These are phyloP conservation scores for Madurella mycetomatis DNA, from an alignment of 2,329 filamentous ascomycete genomes.

Conservation along the genomic window DNA sequence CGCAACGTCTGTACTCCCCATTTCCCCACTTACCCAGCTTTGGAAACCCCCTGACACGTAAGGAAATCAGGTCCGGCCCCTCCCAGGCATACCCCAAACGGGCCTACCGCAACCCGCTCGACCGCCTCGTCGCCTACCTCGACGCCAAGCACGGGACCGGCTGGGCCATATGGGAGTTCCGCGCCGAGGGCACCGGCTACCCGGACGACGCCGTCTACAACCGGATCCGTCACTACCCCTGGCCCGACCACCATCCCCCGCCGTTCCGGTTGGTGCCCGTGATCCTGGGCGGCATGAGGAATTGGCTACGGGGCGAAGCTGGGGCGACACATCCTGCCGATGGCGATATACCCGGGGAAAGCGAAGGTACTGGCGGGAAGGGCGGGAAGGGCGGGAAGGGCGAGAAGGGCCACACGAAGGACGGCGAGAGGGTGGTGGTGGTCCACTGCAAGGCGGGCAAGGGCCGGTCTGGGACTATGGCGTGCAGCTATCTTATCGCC, in stretches of 20 bases:
- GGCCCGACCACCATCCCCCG: constrained; percentile 95
- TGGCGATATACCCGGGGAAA: constrained; percentile 45
- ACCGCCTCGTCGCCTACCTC: constrained; percentile 81
- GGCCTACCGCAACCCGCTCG: constrained; percentile 89
- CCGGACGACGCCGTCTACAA: constrained; percentile 84
- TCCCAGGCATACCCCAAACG: constrained; percentile 84
- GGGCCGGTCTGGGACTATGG: constrained; percentile 82
- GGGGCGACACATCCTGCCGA: no score
- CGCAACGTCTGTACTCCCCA: constrained; percentile 45
- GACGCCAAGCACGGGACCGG: constrained; percentile 76
- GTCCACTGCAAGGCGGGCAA: constrained; percentile 98
- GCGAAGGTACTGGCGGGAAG: neutral
- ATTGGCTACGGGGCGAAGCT: constrained; percentile 64
- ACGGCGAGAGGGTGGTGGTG: constrained; percentile 62
- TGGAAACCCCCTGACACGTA: neutral
- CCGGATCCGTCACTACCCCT: constrained; percentile 86
- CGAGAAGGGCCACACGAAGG: constrained; percentile 3
- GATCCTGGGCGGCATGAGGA: constrained; percentile 88
- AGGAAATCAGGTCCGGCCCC: constrained; percentile 74
- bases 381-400: neutral
- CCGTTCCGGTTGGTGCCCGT: constrained; percentile 84
- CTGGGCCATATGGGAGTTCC: constrained; percentile 98
- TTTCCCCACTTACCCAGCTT: neutral
- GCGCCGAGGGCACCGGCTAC: constrained; percentile 93
- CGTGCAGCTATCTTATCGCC: constrained; percentile 84